Conservation (phyloP, 257 asterid genomes). For the Solanum appendiculatum region DNA sequence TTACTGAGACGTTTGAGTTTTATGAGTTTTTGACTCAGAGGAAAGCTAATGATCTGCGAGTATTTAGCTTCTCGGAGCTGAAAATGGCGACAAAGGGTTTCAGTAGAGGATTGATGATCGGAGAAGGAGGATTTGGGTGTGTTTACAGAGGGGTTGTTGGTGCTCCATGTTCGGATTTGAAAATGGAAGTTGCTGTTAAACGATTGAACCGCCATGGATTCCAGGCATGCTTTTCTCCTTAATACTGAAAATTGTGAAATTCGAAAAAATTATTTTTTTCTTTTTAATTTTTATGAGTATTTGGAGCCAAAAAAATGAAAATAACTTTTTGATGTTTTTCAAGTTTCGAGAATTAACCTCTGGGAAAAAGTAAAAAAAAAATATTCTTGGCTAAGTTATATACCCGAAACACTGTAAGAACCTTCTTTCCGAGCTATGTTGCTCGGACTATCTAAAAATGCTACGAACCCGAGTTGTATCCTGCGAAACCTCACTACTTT, state of each 20-base stretch:
- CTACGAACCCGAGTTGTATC: not conserved
- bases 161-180: constrained; percentile 12
- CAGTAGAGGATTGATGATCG: constrained; percentile 56
- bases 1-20: constrained; percentile 49
- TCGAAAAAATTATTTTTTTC: not conserved
- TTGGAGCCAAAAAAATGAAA: not conserved
- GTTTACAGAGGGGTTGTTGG: constrained; percentile 64
- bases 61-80: constrained; percentile 58
- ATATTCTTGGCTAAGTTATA: too few species aligned
- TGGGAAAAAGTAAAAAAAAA: too few species aligned
- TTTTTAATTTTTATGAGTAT: not conserved
- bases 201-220: constrained; percentile 85
- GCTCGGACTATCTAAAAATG: not conserved
- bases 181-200: constrained; percentile 67
- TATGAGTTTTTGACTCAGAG: constrained; percentile 51
- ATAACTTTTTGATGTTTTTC: not conserved
- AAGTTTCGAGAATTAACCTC: not conserved
- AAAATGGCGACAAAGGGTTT: constrained; percentile 73
- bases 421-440: not conserved
- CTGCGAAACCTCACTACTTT: not conserved
- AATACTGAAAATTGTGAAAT: not conserved
- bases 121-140: constrained; percentile 94
- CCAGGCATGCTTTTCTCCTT: constrained; percentile 61
- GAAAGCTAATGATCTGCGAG: constrained; percentile 63
- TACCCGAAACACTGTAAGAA: not conserved